Evolutionary conservation across 495 filamentous ascomycete species (phyloP).

Genomic region (Xylaria sp.): DNA sequence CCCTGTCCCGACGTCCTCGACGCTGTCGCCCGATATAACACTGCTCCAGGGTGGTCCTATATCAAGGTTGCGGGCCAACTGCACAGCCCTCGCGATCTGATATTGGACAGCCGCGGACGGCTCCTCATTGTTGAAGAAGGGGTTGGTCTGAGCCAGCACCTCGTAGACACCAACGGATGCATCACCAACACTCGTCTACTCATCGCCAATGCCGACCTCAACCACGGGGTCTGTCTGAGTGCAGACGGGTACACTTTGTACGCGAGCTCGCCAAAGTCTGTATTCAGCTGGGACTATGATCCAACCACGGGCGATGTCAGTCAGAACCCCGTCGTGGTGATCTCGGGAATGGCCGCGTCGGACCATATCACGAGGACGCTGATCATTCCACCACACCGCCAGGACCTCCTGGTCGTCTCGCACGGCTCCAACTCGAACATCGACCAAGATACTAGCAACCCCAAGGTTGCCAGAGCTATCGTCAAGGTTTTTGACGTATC

Average conservation of each 20-base stretch:
- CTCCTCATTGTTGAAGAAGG: constrained; percentile 67
- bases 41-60: constrained; percentile 63
- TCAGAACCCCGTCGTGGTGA: constrained; percentile 51
- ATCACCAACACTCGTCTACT: constrained; percentile 28
- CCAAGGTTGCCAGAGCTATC: constrained; percentile 63
- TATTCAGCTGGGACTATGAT: constrained; percentile 69
- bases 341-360: constrained; percentile 64
- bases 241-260: constrained; percentile 68
- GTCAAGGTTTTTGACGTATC: constrained; percentile 71
- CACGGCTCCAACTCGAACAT: constrained; percentile 68
- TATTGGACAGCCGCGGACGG: constrained; percentile 64
- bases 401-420: constrained; percentile 63
- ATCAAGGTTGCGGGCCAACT: constrained; percentile 63
- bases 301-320: constrained; percentile 48
- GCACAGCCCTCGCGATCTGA: constrained; percentile 61
- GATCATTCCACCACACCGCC: constrained; percentile 56
- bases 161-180: constrained; percentile 54
- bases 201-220: constrained; percentile 36
- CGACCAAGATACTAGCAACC: constrained; percentile 55
- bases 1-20: constrained; percentile 39
- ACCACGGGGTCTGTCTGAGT: constrained; percentile 71
- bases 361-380: constrained; percentile 72
- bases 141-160: constrained; percentile 61
- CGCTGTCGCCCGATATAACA: constrained; percentile 49
- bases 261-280: constrained; percentile 63